Conservation (phyloP, 2,329 filamentous ascomycete species). For the Cladophialophora bantiana region DNA sequence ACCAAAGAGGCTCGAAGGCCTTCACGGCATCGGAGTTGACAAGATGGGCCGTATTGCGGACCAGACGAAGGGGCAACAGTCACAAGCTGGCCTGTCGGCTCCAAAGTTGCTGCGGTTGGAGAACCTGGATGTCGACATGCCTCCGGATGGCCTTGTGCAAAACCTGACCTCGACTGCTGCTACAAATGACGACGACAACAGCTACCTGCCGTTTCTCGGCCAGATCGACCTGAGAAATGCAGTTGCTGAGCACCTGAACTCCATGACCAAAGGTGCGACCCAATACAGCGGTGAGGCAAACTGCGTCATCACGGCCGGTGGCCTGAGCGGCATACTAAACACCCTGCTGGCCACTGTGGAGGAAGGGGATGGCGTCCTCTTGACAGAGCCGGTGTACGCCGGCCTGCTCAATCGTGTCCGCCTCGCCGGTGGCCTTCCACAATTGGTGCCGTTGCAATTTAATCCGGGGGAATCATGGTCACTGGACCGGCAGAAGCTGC, state of each 20-base stretch:
- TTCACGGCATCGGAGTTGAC: conserved; percentile 29
- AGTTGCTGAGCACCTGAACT: conserved; percentile 22
- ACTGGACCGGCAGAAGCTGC: conserved; percentile 18
- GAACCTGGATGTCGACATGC: conserved; percentile 29
- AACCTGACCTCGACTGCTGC: conserved; percentile 5
- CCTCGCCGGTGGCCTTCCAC: conserved; percentile 27
- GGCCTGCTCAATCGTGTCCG: conserved; percentile 28
- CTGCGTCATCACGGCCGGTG: conserved; percentile 27
- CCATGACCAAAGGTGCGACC: conserved; percentile 11
- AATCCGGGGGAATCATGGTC: conserved; percentile 20
- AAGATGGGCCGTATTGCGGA: conserved; percentile 30
- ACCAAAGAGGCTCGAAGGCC: conserved; percentile 10
- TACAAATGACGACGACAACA: conserved; percentile 25
- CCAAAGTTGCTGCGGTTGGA: conserved; percentile 21
- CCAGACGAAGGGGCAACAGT: not conserved
- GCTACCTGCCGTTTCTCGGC: conserved; percentile 29
- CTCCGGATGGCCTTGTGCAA: conserved; percentile 18
- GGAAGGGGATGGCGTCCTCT: conserved; percentile 28
- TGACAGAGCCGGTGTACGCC: conserved; percentile 24
- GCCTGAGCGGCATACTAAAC: conserved; percentile 29
- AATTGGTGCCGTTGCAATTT: conserved; percentile 24
- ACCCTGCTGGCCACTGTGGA: conserved; percentile 26
- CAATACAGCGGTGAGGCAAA: conserved; percentile 24
- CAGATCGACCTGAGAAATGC: conserved; percentile 21
- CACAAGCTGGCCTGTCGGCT: not conserved